phyloP scores from a whole-genome alignment of 1,284 basidiomycete species.

The Ustilago trichophora region DNA sequence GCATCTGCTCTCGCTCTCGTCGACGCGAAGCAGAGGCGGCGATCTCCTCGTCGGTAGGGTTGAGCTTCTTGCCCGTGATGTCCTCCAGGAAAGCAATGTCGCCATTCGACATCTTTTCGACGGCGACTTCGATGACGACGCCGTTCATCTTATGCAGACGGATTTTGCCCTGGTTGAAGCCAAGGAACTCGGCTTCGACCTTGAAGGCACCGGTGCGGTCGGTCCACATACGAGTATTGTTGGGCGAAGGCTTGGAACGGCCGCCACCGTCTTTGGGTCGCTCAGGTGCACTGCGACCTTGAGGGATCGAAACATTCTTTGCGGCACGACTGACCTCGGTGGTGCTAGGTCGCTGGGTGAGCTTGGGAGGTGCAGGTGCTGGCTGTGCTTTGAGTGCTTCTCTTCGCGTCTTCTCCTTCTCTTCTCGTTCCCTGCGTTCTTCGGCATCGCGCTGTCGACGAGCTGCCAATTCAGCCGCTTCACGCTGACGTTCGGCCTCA shows the following conservation, averaged over 20 bases:
- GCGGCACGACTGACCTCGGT: conserved; percentile 49
- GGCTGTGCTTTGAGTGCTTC: conserved; percentile 63
- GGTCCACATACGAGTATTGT: conserved; percentile 82
- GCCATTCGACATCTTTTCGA: conserved; percentile 91
- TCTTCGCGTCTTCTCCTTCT: conserved; percentile 49
- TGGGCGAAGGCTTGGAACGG: conserved; percentile 69
- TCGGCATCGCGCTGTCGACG: conserved; percentile 47
- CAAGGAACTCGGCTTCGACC: conserved; percentile 95
- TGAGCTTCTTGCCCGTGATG: conserved; percentile 69
- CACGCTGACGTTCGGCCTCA: conserved; percentile 47
- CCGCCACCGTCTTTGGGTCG: conserved; percentile 53
- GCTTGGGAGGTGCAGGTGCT: conserved; percentile 56
- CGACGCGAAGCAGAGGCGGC: conserved; percentile 31
- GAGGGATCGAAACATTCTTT: conserved; percentile 54
- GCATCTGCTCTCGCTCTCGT: conserved; percentile 26
- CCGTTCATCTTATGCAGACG: conserved; percentile 97
- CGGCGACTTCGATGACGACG: conserved; percentile 93
- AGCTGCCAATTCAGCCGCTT: conserved; percentile 35
- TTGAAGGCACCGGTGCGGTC: conserved; percentile 95
- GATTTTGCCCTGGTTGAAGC: conserved; percentile 86
- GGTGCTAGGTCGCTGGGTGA: conserved; percentile 44
- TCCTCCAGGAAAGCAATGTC: conserved; percentile 86
- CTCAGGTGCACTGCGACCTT: conserved; percentile 53
- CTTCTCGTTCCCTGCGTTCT: conserved; percentile 44
- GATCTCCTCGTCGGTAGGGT: conserved; percentile 37